These are phyloP conservation scores for Aspergillus viridinutans DNA, from an alignment of 2,329 filamentous ascomycete genomes.

Conservation along the genomic window DNA sequence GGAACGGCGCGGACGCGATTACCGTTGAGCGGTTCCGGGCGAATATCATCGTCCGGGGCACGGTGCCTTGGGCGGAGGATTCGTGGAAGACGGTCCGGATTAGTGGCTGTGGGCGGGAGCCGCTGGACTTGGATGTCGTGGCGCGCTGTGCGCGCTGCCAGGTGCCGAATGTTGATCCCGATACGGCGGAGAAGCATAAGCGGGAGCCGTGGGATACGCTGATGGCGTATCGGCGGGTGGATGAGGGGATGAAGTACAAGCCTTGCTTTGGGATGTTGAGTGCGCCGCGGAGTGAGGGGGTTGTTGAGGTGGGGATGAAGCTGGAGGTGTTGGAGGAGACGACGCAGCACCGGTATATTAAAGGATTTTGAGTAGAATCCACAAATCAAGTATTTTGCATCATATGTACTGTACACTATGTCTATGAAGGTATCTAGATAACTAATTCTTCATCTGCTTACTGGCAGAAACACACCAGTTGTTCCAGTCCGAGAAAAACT, in stretches of 20 bases:
- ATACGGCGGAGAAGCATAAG: constrained; percentile 56
- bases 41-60: constrained; percentile 58
- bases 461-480: constrained; percentile 61
- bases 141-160: constrained; percentile 58
- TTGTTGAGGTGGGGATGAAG: constrained; percentile 54
- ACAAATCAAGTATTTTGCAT: not conserved
- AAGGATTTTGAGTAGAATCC: constrained; percentile 24
- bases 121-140: constrained; percentile 53
- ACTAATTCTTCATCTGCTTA: constrained; percentile 37
- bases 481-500: constrained; percentile 68
- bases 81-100: constrained; percentile 56
- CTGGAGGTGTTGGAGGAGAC: constrained; percentile 58
- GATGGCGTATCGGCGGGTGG: constrained; percentile 57
- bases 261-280: constrained; percentile 66
- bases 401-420: not conserved
- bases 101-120: not conserved
- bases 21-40: constrained; percentile 61
- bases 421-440: not conserved
- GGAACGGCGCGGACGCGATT: constrained; percentile 44
- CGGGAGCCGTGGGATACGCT: constrained; percentile 60
- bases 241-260: constrained; percentile 59
- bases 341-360: constrained; percentile 53
- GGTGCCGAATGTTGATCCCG: constrained; percentile 62
- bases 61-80: constrained; percentile 59
- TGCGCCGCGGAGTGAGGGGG: constrained; percentile 53